Evolutionary conservation across 2,329 filamentous ascomycete species (phyloP).

Genomic region (Aspergillus fumigatiaffinis): DNA sequence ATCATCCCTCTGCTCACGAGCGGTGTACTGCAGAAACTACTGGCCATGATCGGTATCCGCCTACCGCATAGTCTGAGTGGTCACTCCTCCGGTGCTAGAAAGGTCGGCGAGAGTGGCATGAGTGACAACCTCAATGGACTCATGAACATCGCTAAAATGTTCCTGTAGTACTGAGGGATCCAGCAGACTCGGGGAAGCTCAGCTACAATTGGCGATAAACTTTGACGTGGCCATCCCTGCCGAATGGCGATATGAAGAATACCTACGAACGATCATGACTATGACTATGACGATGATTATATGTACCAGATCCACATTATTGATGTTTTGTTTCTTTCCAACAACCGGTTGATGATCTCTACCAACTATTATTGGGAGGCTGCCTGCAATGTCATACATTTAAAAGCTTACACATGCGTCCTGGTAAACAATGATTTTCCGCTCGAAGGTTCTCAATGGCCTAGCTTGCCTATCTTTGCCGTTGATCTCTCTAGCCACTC

Average conservation of each 20-base stretch:
- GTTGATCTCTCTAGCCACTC: too few species aligned
- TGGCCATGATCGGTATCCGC: slow-evolving; percentile 74
- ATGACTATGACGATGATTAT: slow-evolving; percentile 22
- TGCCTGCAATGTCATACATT: slow-evolving; percentile 11
- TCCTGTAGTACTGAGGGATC: slow-evolving; percentile 18
- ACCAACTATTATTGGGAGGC: slow-evolving; percentile 12
- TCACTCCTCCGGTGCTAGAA: slow-evolving; percentile 22
- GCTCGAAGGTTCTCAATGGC: neutral
- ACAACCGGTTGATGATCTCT: slow-evolving; percentile 3
- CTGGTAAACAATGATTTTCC: neutral
- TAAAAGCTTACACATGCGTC: neutral
- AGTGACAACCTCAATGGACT: slow-evolving; percentile 28
- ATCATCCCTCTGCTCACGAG: slow-evolving; percentile 84
- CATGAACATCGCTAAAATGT: slow-evolving; percentile 36
- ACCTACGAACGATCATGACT: slow-evolving; percentile 12
- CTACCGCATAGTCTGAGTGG: slow-evolving; percentile 55
- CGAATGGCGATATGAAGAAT: neutral
- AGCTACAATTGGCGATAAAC: neutral
- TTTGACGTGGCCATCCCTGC: neutral
- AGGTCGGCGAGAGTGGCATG: slow-evolving; percentile 24
- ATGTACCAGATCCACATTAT: neutral
- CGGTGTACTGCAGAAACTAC: slow-evolving; percentile 72
- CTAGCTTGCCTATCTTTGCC: neutral
- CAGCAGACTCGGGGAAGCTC: neutral
- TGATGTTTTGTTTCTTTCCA: neutral